Conservation (phyloP, 345 rosid species). For the Corchorus olitorius region DNA sequence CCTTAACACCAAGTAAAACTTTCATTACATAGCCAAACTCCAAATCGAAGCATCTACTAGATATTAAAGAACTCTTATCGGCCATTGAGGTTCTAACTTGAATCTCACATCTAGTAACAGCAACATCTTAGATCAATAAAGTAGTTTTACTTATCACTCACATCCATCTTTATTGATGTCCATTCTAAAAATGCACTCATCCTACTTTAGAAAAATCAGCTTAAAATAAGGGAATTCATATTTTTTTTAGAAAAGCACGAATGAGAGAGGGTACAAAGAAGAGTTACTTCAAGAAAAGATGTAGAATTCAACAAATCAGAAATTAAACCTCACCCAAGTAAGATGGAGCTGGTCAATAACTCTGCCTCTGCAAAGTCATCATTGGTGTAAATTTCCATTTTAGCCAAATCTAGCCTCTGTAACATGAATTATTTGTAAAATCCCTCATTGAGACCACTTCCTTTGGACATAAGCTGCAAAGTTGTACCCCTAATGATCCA, state of each 20-base stretch:
- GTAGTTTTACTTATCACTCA: background rate
- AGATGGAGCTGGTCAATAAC: slow-evolving; percentile 16
- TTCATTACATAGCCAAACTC: slow-evolving; percentile 15
- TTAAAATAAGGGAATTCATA: background rate
- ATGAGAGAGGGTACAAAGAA: background rate
- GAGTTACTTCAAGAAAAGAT: background rate
- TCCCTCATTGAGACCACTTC: slow-evolving; percentile 34
- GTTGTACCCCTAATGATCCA: slow-evolving; percentile 69
- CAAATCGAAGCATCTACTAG: slow-evolving; percentile 12
- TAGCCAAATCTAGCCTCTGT: slow-evolving; percentile 26
- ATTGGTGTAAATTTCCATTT: slow-evolving; percentile 18
- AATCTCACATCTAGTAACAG: background rate
- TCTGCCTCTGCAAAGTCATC: slow-evolving; percentile 29
- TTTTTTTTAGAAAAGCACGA: background rate
- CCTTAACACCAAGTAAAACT: background rate
- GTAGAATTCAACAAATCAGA: background rate
- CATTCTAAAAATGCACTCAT: background rate
- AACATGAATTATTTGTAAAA: slow-evolving; percentile 26
- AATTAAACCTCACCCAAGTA: slow-evolving; percentile 27
- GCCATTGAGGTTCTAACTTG: slow-evolving; percentile 13
- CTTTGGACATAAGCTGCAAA: slow-evolving; percentile 63
- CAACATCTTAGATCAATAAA: slow-evolving; percentile 8
- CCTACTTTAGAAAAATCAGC: background rate
- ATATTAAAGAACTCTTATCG: background rate
- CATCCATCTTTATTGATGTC: background rate